phyloP scores from a whole-genome alignment of 2,329 filamentous ascomycete species.

The Fusarium algeriense region DNA sequence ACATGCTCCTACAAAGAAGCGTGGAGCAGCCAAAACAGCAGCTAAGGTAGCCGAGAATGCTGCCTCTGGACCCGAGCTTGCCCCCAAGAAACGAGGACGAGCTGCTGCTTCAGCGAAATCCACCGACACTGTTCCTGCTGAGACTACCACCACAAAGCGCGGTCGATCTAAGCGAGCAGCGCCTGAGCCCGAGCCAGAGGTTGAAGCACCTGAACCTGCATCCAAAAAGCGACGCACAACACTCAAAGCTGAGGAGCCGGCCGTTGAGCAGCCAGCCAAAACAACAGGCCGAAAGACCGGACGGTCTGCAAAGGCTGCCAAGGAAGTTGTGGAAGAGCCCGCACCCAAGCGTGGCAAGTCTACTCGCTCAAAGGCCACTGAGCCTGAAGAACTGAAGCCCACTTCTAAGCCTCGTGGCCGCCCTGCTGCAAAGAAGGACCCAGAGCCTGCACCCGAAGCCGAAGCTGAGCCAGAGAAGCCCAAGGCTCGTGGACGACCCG shows the following conservation, averaged over 20 bases:
- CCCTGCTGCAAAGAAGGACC: constrained; percentile 12
- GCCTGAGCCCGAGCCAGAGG: constrained; percentile 15
- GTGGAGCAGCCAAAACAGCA: constrained; percentile 13
- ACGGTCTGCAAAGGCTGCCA: constrained; percentile 25
- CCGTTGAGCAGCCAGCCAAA: constrained; percentile 1
- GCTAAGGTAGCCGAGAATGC: constrained; percentile 14
- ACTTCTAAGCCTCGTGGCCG: constrained; percentile 29
- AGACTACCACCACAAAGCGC: constrained; percentile 35
- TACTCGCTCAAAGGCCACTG: constrained; percentile 17
- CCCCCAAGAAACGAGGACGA: constrained; percentile 29
- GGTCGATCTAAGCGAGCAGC: constrained; percentile 36
- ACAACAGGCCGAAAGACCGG: constrained; percentile 14
- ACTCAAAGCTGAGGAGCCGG: constrained; percentile 21
- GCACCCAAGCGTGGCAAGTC: constrained; percentile 27
- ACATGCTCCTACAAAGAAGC: constrained; percentile 24
- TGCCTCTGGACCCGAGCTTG: constrained; percentile 11
- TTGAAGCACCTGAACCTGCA: constrained; percentile 28
- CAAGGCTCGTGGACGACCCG: constrained; percentile 33
- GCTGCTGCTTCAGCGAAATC: constrained; percentile 5
- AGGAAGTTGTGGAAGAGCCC: constrained; percentile 14
- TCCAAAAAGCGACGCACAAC: constrained; percentile 39
- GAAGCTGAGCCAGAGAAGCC: constrained; percentile 20
- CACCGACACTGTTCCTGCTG: background rate
- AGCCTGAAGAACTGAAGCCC: constrained; percentile 5
- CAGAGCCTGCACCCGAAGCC: background rate